These are phyloP conservation scores for Ophiostoma sp. DNA, from an alignment of 2,329 filamentous ascomycete genomes.

Conservation along the genomic window DNA sequence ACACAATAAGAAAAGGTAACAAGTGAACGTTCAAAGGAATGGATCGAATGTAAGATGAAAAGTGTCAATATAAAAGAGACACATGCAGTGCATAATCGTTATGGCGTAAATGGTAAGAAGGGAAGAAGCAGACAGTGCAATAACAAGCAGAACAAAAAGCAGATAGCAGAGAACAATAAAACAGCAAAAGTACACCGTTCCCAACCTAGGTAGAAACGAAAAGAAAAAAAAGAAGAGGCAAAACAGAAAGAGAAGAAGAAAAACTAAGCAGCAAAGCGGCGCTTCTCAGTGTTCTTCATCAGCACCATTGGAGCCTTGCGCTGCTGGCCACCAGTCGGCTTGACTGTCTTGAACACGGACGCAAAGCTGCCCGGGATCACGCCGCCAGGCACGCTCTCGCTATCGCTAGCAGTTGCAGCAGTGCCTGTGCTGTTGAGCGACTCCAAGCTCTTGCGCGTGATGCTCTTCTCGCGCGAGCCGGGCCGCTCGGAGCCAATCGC, in stretches of 20 bases:
- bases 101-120: slow-evolving; percentile 14
- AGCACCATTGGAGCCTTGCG: slow-evolving; percentile 84
- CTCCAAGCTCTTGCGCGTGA: slow-evolving; percentile 50
- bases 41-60: slow-evolving; percentile 8
- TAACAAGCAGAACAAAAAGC: not conserved
- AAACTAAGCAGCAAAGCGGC: slow-evolving; percentile 41
- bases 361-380: slow-evolving; percentile 60
- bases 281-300: slow-evolving; percentile 83
- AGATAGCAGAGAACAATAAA: not conserved
- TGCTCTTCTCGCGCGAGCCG: slow-evolving; percentile 59
- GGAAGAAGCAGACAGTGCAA: slow-evolving; percentile 5
- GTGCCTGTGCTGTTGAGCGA: slow-evolving; percentile 53
- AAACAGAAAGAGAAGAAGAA: not conserved
- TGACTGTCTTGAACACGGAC: slow-evolving; percentile 59
- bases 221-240: not conserved
- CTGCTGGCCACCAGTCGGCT: slow-evolving; percentile 53
- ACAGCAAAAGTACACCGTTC: not conserved
- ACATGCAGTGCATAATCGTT: slow-evolving; percentile 17
- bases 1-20: not conserved
- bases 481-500: slow-evolving; percentile 86
- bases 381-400: slow-evolving; percentile 34
- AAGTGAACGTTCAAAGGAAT: slow-evolving; percentile 7
- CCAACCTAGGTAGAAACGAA: not conserved
- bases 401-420: slow-evolving; percentile 32
- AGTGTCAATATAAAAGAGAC: slow-evolving; percentile 11